Evolutionary conservation across 164 flowering plant species (phyloP).

Genomic region (Paratinospora sagittata): DNA sequence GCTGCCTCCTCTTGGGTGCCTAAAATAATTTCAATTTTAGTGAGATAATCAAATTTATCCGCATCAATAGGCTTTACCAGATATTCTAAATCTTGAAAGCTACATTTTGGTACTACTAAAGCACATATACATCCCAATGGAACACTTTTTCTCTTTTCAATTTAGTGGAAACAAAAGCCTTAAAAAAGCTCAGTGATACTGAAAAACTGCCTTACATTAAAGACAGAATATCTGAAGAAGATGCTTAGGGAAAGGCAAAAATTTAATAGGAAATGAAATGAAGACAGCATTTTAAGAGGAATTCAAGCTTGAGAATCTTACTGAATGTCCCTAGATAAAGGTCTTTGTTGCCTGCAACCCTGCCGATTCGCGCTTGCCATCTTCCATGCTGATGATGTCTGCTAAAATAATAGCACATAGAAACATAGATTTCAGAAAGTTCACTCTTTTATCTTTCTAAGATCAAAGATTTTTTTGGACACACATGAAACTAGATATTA

Average conservation of each 20-base stretch:
- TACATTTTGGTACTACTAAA: not conserved
- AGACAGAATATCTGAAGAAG: constrained; percentile 1
- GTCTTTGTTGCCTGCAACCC: constrained; percentile 97
- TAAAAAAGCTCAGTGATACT: constrained; percentile 13
- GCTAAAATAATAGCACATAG: constrained; percentile 9
- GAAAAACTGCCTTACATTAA: constrained; percentile 1
- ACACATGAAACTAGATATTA: not conserved
- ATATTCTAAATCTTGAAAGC: constrained; percentile 2
- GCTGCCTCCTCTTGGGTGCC: constrained; percentile 99
- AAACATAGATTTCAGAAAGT: not conserved
- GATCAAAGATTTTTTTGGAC: not conserved
- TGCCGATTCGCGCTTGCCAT: constrained; percentile 97
- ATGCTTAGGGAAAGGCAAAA: no score
- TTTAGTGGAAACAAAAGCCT: constrained; percentile 13
- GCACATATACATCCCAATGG: not conserved
- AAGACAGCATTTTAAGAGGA: not conserved
- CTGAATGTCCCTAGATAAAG: constrained; percentile 93
- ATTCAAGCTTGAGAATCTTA: constrained; percentile 23
- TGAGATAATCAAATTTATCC: not conserved
- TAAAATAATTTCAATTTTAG: constrained; percentile 11
- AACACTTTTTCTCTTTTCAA: not conserved
- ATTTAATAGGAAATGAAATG: no score
- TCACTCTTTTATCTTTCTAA: not conserved
- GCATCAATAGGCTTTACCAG: not conserved
- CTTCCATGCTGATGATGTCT: constrained; percentile 97